Percentiles rank a stretch among this genome's conserved stretches.
phyloP scores from a whole-genome alignment of 805 yeast genomes.

The Candida cerambycidarum region DNA sequence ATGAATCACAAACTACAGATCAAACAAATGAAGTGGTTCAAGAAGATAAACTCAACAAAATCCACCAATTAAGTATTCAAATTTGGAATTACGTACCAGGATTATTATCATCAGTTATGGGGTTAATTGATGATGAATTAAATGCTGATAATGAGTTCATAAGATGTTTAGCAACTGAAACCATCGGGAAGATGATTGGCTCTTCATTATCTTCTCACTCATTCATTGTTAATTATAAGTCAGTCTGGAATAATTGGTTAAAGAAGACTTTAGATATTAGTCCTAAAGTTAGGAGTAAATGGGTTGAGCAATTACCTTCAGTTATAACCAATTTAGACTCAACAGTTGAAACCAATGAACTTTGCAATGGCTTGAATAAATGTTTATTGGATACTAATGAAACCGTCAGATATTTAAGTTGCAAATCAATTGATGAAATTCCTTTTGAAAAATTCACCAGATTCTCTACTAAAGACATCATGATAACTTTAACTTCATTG shows the following conservation, averaged over 20 bases:
- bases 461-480: slow-evolving; percentile 46
- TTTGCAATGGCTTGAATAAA: slow-evolving; percentile 56
- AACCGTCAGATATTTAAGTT: slow-evolving; percentile 63
- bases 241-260: slow-evolving; percentile 70
- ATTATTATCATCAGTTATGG: slow-evolving; percentile 68
- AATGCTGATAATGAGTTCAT: slow-evolving; percentile 65
- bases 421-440: slow-evolving; percentile 49
- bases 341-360: slow-evolving; percentile 28
- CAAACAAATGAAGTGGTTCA: slow-evolving; percentile 22
- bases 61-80: slow-evolving; percentile 62
- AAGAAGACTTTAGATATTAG: slow-evolving; percentile 72
- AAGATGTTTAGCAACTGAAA: slow-evolving; percentile 66
- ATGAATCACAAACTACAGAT: slow-evolving; percentile 34
- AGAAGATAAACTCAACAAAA: slow-evolving; percentile 49
- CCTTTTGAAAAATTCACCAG: slow-evolving; percentile 49
- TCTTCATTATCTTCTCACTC: slow-evolving; percentile 18
- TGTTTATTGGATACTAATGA: slow-evolving; percentile 77
- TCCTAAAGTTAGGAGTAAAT: slow-evolving; percentile 59
- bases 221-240: slow-evolving; percentile 56
- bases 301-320: slow-evolving; percentile 61
- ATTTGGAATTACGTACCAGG: slow-evolving; percentile 82
- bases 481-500: slow-evolving; percentile 58
- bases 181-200: slow-evolving; percentile 65
- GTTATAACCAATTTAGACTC: slow-evolving; percentile 40
- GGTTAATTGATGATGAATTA: slow-evolving; percentile 76